phyloP scores from a whole-genome alignment of 345 rosid species.

The Psidium friedrichsthalianum region DNA sequence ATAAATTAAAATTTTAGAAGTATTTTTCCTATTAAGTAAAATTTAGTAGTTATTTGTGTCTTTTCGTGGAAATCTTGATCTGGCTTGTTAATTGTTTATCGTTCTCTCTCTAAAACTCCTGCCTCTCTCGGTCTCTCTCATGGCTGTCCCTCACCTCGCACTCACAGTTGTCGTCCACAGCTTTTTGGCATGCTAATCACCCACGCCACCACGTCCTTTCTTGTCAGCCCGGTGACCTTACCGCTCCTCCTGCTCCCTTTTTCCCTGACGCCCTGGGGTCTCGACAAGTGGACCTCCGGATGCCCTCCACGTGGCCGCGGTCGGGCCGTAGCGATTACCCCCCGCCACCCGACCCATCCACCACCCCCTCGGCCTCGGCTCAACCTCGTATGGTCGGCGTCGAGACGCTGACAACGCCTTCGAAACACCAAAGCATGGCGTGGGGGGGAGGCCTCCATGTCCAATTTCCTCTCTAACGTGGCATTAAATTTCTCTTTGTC shows the following conservation, averaged over 20 bases:
- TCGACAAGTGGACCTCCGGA: background rate
- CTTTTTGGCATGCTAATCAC: background rate
- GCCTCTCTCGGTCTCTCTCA: background rate
- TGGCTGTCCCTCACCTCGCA: background rate
- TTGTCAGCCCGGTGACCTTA: background rate
- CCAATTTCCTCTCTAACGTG: background rate
- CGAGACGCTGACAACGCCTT: background rate
- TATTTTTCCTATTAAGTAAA: background rate
- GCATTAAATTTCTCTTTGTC: background rate
- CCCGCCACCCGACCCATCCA: background rate
- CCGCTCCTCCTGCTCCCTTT: background rate
- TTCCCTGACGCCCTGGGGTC: background rate
- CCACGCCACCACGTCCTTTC: background rate
- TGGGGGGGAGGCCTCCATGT: background rate
- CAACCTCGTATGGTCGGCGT: background rate
- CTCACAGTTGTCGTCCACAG: background rate
- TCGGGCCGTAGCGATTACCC: background rate
- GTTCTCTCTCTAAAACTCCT: background rate
- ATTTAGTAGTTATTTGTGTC: background rate
- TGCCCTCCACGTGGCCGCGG: background rate
- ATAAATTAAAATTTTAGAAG: background rate
- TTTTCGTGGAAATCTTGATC: background rate
- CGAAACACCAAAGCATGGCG: background rate
- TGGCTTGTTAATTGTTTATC: background rate
- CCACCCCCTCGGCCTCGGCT: background rate